Evolutionary conservation across 495 filamentous ascomycete species (phyloP).

Genomic region (Tetracladium marchalianum): DNA sequence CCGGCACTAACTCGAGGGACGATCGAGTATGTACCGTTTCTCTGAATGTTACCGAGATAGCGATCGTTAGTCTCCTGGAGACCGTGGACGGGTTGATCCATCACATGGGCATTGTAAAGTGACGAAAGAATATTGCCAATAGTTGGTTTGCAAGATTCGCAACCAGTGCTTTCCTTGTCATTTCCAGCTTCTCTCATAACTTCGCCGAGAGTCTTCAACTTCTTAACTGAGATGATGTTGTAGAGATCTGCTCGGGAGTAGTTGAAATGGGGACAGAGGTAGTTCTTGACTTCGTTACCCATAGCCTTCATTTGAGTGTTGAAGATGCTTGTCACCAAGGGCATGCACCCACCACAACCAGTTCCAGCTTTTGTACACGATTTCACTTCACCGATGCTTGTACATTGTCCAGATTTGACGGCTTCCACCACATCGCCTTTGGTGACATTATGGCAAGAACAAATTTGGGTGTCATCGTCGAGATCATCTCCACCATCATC

Average conservation of each 20-base stretch:
- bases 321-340: constrained; percentile 86
- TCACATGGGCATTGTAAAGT: constrained; percentile 79
- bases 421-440: constrained; percentile 71
- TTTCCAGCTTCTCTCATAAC: constrained; percentile 80
- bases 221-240: constrained; percentile 81
- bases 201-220: constrained; percentile 61
- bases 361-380: constrained; percentile 92
- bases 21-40: constrained; percentile 89
- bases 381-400: constrained; percentile 79
- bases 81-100: constrained; percentile 64
- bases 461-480: constrained; percentile 82
- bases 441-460: constrained; percentile 91
- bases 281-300: constrained; percentile 85
- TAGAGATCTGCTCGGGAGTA: constrained; percentile 84
- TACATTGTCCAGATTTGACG: constrained; percentile 73
- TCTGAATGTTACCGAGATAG: constrained; percentile 90
- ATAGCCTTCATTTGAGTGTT: constrained; percentile 84
- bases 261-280: constrained; percentile 78
- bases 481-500: constrained; percentile 51
- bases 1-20: constrained; percentile 79
- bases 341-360: constrained; percentile 91
- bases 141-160: constrained; percentile 84
- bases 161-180: constrained; percentile 66
- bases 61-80: constrained; percentile 92
- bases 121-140: constrained; percentile 79